A percentile compares a stretch with the other conserved stretches of the same genome.
phyloP scores from a whole-genome alignment of 2,329 filamentous ascomycete genomes.

The Scedosporium boydii region DNA sequence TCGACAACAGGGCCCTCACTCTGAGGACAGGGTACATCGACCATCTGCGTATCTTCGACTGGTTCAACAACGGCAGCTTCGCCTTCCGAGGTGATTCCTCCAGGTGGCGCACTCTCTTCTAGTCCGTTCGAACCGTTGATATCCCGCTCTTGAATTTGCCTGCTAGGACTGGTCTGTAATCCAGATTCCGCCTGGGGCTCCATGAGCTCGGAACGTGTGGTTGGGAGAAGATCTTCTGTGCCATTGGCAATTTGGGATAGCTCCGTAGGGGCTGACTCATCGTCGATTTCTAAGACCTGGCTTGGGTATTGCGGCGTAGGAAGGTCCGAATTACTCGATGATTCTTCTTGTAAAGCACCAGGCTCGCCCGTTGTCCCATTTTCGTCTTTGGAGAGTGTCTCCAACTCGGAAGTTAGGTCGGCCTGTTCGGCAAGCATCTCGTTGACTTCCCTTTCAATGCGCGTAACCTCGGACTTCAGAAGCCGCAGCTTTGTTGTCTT shows the following conservation, averaged over 20 bases:
- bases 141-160: no score
- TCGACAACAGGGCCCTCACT: background rate
- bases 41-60: background rate
- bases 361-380: background rate
- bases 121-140: no score
- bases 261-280: background rate
- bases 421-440: background rate
- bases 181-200: no score
- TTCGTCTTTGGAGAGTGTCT: constrained; percentile 1
- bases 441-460: constrained; percentile 1
- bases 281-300: background rate
- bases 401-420: background rate
- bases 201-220: no score
- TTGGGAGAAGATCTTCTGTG: background rate
- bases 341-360: background rate
- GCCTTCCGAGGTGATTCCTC: no score
- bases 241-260: background rate
- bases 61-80: no score
- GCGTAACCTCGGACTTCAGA: constrained; percentile 4
- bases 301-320: background rate
- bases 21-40: background rate
- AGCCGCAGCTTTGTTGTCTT: constrained; percentile 1
- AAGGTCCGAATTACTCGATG: background rate
- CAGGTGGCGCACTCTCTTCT: no score
- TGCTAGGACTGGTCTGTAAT: no score